phyloP scores from a whole-genome alignment of 331 rosid species.

The Phaseolus coccineus region DNA sequence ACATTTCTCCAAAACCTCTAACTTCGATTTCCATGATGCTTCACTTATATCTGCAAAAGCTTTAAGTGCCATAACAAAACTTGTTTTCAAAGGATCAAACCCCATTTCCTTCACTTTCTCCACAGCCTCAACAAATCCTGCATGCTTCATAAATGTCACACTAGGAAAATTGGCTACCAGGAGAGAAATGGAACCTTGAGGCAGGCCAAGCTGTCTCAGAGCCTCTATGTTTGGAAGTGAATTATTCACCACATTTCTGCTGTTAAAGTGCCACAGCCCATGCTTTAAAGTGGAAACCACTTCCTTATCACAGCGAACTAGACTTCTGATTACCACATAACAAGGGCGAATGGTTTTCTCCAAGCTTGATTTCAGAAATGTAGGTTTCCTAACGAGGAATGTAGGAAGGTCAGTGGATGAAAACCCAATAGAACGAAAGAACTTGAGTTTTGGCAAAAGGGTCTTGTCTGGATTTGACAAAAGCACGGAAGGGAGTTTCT shows the following conservation, averaged over 20 bases:
- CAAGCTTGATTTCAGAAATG: not conserved
- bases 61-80: conserved; percentile 21
- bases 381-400: not conserved
- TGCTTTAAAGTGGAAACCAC: conserved; percentile 16
- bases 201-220: conserved; percentile 41
- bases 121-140: conserved; percentile 1
- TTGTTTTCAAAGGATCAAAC: conserved; percentile 21
- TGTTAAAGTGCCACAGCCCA: not conserved
- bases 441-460: conserved; percentile 45
- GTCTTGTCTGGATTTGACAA: not conserved
- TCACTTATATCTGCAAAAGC: conserved; percentile 6
- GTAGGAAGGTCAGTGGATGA: conserved; percentile 34
- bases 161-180: not conserved
- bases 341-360: not conserved
- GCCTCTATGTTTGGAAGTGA: conserved; percentile 19
- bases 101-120: conserved; percentile 32
- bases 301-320: conserved; percentile 17
- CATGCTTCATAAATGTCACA: not conserved
- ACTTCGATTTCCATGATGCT: conserved; percentile 38
- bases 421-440: conserved; percentile 39
- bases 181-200: conserved; percentile 7
- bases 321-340: not conserved
- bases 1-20: conserved; percentile 19
- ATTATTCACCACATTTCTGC: not conserved
- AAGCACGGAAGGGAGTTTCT: conserved; percentile 10